Percentiles rank a stretch among this genome's conserved stretches.
Conservation (phyloP, 345 rosid genomes). For the Mallotus nudiflorus region DNA sequence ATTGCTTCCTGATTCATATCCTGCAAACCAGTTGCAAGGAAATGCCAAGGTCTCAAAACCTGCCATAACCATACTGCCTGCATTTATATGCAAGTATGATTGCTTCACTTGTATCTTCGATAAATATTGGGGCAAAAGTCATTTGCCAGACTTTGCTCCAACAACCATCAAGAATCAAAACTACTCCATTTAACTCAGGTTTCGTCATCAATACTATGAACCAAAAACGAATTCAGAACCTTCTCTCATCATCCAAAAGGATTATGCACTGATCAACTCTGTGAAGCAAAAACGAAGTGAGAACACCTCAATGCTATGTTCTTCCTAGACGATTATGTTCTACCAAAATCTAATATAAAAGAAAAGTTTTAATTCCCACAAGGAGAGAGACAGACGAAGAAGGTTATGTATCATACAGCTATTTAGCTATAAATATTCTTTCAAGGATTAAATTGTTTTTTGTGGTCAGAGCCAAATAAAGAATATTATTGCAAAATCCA, state of each 20-base stretch:
- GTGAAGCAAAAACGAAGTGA: background rate
- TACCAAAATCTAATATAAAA: background rate
- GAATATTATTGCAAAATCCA: too few relatives aligned
- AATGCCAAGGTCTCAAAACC: slow-evolving; percentile 88
- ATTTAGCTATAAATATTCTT: background rate
- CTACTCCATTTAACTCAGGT: background rate
- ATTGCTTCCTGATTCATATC: slow-evolving; percentile 92
- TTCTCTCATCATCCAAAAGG: too few relatives aligned
- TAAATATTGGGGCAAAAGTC: background rate
- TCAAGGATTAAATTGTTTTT: too few relatives aligned
- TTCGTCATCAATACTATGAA: background rate
- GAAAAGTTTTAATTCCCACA: background rate
- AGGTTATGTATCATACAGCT: background rate
- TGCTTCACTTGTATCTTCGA: too few relatives aligned
- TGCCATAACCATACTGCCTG: slow-evolving; percentile 23
- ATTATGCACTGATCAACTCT: too few relatives aligned
- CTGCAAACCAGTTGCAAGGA: slow-evolving; percentile 92
- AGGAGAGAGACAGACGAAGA: background rate
- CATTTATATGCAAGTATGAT: too few relatives aligned
- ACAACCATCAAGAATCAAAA: background rate
- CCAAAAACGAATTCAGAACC: too few relatives aligned
- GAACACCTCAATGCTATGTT: background rate
- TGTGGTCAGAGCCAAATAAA: background rate
- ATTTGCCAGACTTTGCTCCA: slow-evolving; percentile 1
- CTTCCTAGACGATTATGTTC: background rate